Conservation (phyloP, 2,329 filamentous ascomycete genomes). For the Cladosporium cucumerinum region DNA sequence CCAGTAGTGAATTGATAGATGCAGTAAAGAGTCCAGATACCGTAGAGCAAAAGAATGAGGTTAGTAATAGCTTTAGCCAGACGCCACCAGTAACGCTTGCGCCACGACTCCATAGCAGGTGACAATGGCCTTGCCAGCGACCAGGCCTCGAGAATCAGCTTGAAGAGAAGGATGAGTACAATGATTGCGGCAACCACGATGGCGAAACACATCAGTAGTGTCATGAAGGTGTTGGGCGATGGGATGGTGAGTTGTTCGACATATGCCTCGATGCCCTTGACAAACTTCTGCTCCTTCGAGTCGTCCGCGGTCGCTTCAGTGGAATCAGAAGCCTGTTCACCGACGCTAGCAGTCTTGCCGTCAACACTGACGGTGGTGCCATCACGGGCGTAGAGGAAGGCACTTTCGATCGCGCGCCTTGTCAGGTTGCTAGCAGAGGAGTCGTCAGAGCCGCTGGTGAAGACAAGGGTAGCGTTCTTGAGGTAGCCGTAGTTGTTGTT, state of each 20-base stretch:
- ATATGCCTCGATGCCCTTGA: constrained; percentile 76
- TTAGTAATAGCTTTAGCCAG: constrained; percentile 86
- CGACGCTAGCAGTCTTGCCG: constrained; percentile 36
- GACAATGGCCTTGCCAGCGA: constrained; percentile 86
- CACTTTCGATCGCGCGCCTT: constrained; percentile 26
- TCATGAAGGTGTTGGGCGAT: constrained; percentile 93
- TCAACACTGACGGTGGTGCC: constrained; percentile 39
- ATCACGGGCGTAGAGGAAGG: constrained; percentile 32
- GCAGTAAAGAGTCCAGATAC: constrained; percentile 93
- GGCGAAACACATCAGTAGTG: constrained; percentile 80
- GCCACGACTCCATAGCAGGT: constrained; percentile 73
- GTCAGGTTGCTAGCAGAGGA: constrained; percentile 32
- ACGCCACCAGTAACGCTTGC: constrained; percentile 93
- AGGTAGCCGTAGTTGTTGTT: constrained; percentile 73
- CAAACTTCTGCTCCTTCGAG: constrained; percentile 50
- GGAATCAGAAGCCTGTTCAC: constrained; percentile 16
- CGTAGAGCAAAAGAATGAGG: constrained; percentile 86
- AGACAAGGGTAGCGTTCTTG: constrained; percentile 71
- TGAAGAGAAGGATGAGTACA: constrained; percentile 82
- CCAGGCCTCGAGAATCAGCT: constrained; percentile 88
- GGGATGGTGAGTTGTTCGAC: constrained; percentile 83
- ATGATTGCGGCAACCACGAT: constrained; percentile 81
- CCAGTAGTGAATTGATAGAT: constrained; percentile 91
- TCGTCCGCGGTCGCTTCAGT: background rate
- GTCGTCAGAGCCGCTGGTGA: constrained; percentile 57